Evolutionary conservation across 2,329 filamentous ascomycete species (phyloP), one percentile per base, ranked within the genome.

Genomic region (Blastomyces parvus): DNA sequence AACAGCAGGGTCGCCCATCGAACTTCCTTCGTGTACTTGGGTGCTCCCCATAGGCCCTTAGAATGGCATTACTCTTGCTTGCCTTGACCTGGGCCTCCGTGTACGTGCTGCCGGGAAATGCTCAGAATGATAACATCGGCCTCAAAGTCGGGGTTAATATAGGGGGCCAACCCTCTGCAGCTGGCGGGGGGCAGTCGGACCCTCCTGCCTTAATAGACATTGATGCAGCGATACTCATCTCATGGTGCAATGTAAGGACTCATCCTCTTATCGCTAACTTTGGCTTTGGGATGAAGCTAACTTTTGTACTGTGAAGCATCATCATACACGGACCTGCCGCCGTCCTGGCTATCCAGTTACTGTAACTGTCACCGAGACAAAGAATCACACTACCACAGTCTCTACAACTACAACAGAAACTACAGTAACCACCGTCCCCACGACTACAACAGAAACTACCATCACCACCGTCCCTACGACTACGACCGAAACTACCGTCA

Each of bases 281-380:
- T 56, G 30, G 17, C 38, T 44, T 59, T 9, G 25, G 42, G 27
- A 17, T 33, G 11, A 19, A 19, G 9, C 14, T 59, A 27, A 59
- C 14, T 4, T 19, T 59, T 13, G 14, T 27, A 25, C 6, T 25
- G 30, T 59, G 11, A 27, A 59, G 56, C 3, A 44, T 27, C 53
- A 57, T 38, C 36, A 42, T 27, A 14, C 33, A 11, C 56, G 9
- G 25, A 46, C 38, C 33, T 27, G 33, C 4, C 30, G 22, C 38
- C 6, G 22, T 8, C 58, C 40, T 5, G 27, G 53, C n/a, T 42
- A 42, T n/a, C 40, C 63, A n/a, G 63, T 63, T 11, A 69, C 67
- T 1, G 61, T 65, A 44, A 66, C 66, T 14, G 66, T 63, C 13
- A 65, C 64, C 14, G 64, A 67, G 22, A 69, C 60, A 50, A 67